Percentiles rank a stretch among this genome's conserved stretches.
These are phyloP conservation scores for Pinus tabuliformis DNA, from an alignment of 75 land plant species.

Conservation along the genomic window DNA sequence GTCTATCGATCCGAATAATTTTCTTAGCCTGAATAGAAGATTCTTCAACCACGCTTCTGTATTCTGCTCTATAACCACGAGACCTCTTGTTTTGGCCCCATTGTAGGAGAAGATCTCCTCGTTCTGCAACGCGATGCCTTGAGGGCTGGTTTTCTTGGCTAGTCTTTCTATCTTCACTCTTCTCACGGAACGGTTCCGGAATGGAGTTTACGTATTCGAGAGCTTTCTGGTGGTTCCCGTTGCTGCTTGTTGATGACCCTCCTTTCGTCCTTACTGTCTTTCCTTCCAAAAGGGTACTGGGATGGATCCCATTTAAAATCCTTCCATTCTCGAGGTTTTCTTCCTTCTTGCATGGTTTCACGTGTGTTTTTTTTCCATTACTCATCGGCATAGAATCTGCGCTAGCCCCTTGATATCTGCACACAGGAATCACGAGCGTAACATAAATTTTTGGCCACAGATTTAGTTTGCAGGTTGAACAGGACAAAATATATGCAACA, in stretches of 20 bases:
- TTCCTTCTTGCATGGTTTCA: slow-evolving; percentile 5
- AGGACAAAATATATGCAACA: background rate
- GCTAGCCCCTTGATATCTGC: slow-evolving; percentile 19
- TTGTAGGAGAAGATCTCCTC: slow-evolving; percentile 22
- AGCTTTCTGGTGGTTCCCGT: slow-evolving; percentile 4
- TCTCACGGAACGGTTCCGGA: background rate
- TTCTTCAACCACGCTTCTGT: slow-evolving; percentile 13
- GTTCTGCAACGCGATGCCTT: background rate
- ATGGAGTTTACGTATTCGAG: slow-evolving; percentile 5
- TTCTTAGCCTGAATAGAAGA: slow-evolving; percentile 12
- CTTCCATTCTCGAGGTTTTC: slow-evolving; percentile 13
- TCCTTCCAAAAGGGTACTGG: slow-evolving; percentile 4
- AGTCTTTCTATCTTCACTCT: background rate
- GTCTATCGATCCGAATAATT: slow-evolving; percentile 13
- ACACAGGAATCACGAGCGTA: background rate
- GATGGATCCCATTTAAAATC: background rate
- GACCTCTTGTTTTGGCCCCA: slow-evolving; percentile 43
- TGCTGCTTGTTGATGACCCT: background rate
- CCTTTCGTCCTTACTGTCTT: slow-evolving; percentile 6
- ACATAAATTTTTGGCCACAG: background rate
- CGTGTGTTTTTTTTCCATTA: slow-evolving; percentile 12
- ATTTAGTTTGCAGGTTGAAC: no score
- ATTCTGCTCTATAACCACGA: slow-evolving; percentile 21
- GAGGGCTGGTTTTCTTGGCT: slow-evolving; percentile 3
- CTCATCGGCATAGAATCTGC: slow-evolving; percentile 6